These are phyloP conservation scores for Saccharum officinarum DNA, from an alignment of 176 grass and related monocot genomes.

Conservation along the genomic window DNA sequence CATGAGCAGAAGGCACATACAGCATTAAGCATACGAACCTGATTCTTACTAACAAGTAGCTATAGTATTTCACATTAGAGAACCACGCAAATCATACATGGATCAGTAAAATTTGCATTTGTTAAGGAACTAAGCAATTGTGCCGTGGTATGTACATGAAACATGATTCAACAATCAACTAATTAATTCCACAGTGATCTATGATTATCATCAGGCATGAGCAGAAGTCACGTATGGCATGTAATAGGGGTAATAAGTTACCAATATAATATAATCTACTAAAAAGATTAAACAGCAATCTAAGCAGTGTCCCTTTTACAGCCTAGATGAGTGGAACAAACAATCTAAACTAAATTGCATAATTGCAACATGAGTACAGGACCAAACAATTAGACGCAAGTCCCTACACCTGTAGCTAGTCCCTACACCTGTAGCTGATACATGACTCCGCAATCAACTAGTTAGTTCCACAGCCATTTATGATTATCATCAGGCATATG, in stretches of 20 bases:
- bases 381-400: not conserved
- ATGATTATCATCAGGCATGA: not conserved
- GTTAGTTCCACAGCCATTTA: not conserved
- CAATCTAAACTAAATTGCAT: not conserved
- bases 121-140: not conserved
- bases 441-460: too few relatives aligned
- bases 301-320: not conserved
- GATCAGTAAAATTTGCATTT: not conserved
- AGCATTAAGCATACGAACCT: too few relatives aligned
- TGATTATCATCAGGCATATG: not conserved
- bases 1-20: not conserved
- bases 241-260: too few relatives aligned
- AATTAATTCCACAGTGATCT: not conserved
- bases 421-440: too few relatives aligned
- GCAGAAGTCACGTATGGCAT: not conserved
- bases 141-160: not conserved
- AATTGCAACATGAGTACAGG: too few relatives aligned
- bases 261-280: not conserved
- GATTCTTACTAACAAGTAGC: too few relatives aligned
- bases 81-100: not conserved
- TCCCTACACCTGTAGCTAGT: too few relatives aligned
- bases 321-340: not conserved
- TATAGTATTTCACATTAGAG: too few relatives aligned
- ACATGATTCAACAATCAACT: not conserved
- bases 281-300: not conserved